These are phyloP conservation scores for Chlorella sp. DNA, from an alignment of 139 green algal species.

Conservation along the genomic window DNA sequence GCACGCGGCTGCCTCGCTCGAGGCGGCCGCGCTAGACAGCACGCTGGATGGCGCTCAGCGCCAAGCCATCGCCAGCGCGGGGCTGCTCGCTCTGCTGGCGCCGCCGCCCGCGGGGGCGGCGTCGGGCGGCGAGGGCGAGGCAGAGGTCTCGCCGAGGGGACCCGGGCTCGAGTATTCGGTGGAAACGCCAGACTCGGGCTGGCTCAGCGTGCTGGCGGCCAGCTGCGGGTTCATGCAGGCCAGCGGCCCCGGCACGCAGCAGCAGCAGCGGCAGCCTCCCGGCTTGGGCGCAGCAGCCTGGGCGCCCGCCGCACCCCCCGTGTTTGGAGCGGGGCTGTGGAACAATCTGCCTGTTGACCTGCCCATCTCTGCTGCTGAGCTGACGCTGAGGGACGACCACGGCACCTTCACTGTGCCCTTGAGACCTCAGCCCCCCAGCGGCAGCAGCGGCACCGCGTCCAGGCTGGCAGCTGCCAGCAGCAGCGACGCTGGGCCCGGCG, in stretches of 20 bases:
- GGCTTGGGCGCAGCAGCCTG: neutral
- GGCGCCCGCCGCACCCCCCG: neutral
- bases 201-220: slow-evolving; percentile 19
- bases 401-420: slow-evolving; percentile 10
- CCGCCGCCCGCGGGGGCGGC: neutral
- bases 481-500: neutral
- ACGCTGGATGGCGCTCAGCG: slow-evolving; percentile 28
- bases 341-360: slow-evolving; percentile 38
- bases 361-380: slow-evolving; percentile 12
- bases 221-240: slow-evolving; percentile 12
- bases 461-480: neutral
- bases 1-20: slow-evolving; percentile 36
- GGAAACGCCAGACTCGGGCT: neutral
- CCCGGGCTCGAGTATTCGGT: neutral
- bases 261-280: neutral
- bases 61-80: slow-evolving; percentile 32
- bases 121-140: neutral
- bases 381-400: neutral
- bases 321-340: slow-evolving; percentile 38
- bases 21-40: slow-evolving; percentile 26
- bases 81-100: slow-evolving; percentile 22
- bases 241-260: neutral
- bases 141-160: no score
- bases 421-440: neutral
- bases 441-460: neutral